Conservation (phyloP, 352 stramenopile genomes). For the Ochromonadaceae sp. region DNA sequence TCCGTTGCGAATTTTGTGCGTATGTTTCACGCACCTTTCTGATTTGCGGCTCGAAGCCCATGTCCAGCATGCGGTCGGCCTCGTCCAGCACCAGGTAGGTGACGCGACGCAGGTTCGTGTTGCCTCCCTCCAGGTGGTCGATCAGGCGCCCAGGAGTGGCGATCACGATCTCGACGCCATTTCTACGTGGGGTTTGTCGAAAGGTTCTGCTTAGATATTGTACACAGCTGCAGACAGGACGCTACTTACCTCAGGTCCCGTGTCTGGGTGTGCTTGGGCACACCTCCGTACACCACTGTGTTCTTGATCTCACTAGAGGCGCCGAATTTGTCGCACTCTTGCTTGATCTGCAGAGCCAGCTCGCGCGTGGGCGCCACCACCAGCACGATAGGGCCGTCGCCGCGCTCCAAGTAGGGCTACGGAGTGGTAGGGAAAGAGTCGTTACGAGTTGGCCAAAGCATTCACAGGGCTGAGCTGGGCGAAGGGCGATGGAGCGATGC, state of each 20-base stretch:
- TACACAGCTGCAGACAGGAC: conserved; percentile 25
- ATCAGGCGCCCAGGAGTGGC: conserved; percentile 89
- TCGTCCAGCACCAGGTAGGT: conserved; percentile 98
- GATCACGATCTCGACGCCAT: conserved; percentile 70
- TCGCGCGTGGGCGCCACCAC: conserved; percentile 94
- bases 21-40: conserved; percentile 31
- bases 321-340: conserved; percentile 97
- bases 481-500: conserved; percentile 14
- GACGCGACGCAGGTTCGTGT: conserved; percentile 75
- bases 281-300: conserved; percentile 95
- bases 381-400: conserved; percentile 96
- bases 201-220: conserved; percentile 42
- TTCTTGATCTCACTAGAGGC: conserved; percentile 93
- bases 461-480: no score
- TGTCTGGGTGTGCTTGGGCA: conserved; percentile 80
- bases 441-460: no score
- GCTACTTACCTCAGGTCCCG: conserved; percentile 42
- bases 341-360: conserved; percentile 95
- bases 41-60: conserved; percentile 82
- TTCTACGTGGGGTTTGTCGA: conserved; percentile 25
- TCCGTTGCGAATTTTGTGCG: background rate
- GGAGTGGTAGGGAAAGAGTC: conserved; percentile 2
- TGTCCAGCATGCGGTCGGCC: conserved; percentile 88
- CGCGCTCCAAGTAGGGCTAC: conserved; percentile 76
- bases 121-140: conserved; percentile 85